Conservation (phyloP, 2,329 filamentous ascomycete species). For the Phaeomoniella chlamydospora region DNA sequence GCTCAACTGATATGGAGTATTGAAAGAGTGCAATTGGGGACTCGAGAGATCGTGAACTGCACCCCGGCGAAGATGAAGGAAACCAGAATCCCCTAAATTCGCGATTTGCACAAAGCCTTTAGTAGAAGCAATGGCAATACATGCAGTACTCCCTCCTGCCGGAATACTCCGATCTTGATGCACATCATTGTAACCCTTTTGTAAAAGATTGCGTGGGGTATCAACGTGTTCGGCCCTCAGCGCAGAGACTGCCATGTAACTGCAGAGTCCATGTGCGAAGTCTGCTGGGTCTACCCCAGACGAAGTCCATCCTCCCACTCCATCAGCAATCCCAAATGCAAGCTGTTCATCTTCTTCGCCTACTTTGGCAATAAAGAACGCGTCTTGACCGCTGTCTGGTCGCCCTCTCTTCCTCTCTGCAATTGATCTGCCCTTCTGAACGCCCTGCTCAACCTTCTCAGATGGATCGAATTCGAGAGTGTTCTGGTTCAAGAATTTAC, state of each 20-base stretch:
- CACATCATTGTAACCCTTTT: conserved; percentile 71
- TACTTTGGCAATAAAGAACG: conserved; percentile 82
- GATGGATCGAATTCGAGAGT: conserved; percentile 56
- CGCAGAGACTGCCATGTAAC: conserved; percentile 75
- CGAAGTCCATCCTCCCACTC: conserved; percentile 89
- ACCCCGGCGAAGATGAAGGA: conserved; percentile 71
- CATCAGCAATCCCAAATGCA: conserved; percentile 82
- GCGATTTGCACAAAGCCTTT: conserved; percentile 72
- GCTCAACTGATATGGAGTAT: conserved; percentile 89
- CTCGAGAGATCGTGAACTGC: conserved; percentile 71
- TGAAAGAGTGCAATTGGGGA: conserved; percentile 92
- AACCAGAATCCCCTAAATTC: conserved; percentile 92
- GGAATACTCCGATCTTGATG: conserved; percentile 57
- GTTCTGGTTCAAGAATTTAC: conserved; percentile 51
- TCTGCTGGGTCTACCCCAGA: conserved; percentile 87
- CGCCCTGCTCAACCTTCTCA: conserved; percentile 19
- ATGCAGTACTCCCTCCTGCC: conserved; percentile 85
- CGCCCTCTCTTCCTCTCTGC: conserved; percentile 48
- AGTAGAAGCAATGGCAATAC: conserved; percentile 61
- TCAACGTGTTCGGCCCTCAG: conserved; percentile 33
- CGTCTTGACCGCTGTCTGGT: conserved; percentile 79
- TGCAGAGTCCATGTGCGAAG: conserved; percentile 86
- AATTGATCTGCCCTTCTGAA: conserved; percentile 20
- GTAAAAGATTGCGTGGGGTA: conserved; percentile 57
- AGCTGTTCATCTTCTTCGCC: conserved; percentile 56